Percentiles rank a stretch among this genome's conserved stretches.
Conservation (phyloP, 768 basidiomycete genomes). For the Dacryopinax primogenitus region DNA sequence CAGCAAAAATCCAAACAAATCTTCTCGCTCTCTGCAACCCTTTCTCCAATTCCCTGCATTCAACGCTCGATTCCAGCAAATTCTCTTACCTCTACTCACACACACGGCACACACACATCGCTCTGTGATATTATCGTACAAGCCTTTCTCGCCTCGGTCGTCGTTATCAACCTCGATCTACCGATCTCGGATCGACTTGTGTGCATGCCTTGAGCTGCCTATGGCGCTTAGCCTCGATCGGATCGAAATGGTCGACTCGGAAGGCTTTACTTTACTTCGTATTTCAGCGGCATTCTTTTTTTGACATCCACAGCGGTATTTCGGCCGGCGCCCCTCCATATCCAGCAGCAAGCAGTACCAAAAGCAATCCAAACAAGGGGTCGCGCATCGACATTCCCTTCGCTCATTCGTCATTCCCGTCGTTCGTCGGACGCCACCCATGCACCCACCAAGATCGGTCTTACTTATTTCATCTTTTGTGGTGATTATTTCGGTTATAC, state of each 20-base stretch:
- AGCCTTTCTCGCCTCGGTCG: neutral
- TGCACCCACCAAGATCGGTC: constrained; percentile 2
- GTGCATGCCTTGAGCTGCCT: neutral
- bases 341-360: constrained; percentile 10
- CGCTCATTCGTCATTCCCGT: neutral
- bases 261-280: neutral
- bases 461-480: constrained; percentile 4
- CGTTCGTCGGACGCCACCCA: constrained; percentile 3
- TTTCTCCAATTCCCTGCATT: constrained; percentile 5
- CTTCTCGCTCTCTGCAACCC: constrained; percentile 5
- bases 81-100: constrained; percentile 3
- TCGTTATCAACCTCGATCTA: neutral
- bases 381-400: constrained; percentile 8
- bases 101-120: constrained; percentile 8
- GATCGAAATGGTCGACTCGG: neutral
- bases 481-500: constrained; percentile 8
- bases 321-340: constrained; percentile 9
- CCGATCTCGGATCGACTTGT: neutral
- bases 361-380: neutral
- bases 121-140: constrained; percentile 4
- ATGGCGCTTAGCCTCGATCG: neutral
- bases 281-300: neutral
- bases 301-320: constrained; percentile 5
- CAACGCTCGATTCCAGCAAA: neutral
- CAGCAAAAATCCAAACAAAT: constrained; percentile 9